phyloP scores from a whole-genome alignment of 1,284 basidiomycete species.

The Apiotrichum gracile region DNA sequence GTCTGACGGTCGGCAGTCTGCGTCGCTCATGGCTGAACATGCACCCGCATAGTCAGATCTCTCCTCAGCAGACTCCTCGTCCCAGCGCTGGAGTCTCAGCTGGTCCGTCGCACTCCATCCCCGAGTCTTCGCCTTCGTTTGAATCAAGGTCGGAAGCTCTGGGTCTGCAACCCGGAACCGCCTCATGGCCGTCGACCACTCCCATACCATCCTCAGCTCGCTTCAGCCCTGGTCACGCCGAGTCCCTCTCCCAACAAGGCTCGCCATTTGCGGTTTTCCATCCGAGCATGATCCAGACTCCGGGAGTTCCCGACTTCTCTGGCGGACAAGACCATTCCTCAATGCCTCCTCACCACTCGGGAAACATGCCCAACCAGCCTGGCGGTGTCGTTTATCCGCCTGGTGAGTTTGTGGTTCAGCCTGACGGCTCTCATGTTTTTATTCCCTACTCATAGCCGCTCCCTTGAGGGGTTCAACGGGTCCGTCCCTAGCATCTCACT shows the following conservation, averaged over 20 bases:
- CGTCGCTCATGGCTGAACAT: neutral
- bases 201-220: neutral
- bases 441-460: slow-evolving; percentile 5
- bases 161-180: neutral
- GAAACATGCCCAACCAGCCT: neutral
- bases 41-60: neutral
- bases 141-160: neutral
- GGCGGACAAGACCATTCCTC: neutral
- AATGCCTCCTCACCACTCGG: neutral
- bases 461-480: no score
- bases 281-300: neutral
- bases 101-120: neutral
- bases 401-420: slow-evolving; percentile 3
- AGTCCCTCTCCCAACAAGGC: neutral
- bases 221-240: neutral
- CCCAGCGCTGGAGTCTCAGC: neutral
- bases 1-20: neutral
- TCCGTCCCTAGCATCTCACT: no score
- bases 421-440: slow-evolving; percentile 3
- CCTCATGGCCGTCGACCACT: neutral
- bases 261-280: neutral
- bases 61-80: neutral
- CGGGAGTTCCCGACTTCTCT: neutral
- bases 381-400: neutral
- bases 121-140: slow-evolving; percentile 10